Conservation (phyloP, 2,329 filamentous ascomycete species). For the Colletotrichum australisinense region DNA sequence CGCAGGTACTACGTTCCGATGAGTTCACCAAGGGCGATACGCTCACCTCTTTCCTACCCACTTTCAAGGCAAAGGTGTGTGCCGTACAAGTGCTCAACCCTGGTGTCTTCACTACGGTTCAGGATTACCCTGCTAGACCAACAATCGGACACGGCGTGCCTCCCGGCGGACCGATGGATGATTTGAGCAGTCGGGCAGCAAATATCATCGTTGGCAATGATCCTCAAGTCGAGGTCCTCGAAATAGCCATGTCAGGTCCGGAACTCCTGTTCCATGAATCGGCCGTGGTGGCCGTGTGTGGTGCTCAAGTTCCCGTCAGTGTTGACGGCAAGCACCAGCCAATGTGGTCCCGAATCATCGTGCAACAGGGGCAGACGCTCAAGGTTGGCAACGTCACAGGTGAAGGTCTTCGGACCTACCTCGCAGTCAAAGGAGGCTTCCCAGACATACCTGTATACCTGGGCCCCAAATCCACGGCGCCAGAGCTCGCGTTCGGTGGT, state of each 20-base stretch:
- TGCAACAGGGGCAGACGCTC: constrained; percentile 2
- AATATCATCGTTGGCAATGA: constrained; percentile 71
- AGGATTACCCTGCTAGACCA: constrained; percentile 69
- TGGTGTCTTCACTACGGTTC: constrained; percentile 50
- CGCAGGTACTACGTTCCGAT: not conserved
- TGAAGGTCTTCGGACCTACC: constrained; percentile 66
- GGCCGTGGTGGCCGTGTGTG: constrained; percentile 5
- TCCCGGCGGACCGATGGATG: constrained; percentile 71
- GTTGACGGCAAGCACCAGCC: not conserved
- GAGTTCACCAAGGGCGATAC: constrained; percentile 3
- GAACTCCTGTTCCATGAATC: not conserved
- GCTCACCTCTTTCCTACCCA: not conserved
- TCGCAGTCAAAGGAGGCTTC: constrained; percentile 60
- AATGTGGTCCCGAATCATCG: constrained; percentile 7
- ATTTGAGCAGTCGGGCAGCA: constrained; percentile 66
- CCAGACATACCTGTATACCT: constrained; percentile 65
- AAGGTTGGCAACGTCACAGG: constrained; percentile 57
- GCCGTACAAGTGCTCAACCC: not conserved
- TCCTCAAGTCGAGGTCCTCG: constrained; percentile 62
- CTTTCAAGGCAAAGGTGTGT: not conserved
- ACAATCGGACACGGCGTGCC: constrained; percentile 68
- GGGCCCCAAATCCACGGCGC: constrained; percentile 68
- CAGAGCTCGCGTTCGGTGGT: constrained; percentile 67
- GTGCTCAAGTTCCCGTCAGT: not conserved
- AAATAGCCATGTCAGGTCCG: constrained; percentile 43